Base-by-base conservation (phyloP, 768 basidiomycete species). In the Vararia minispora region DNA sequence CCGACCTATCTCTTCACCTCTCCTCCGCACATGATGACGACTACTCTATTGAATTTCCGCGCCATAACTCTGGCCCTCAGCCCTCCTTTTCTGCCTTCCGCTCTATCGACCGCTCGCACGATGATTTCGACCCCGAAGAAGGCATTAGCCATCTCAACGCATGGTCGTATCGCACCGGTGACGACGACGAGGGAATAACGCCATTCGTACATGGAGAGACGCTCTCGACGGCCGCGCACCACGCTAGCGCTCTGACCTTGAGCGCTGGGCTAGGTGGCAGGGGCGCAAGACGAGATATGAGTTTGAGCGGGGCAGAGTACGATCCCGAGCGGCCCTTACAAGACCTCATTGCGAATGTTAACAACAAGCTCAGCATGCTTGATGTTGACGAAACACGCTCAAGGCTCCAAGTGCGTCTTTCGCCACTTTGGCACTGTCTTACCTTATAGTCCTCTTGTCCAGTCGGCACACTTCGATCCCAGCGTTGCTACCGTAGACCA, bases 241-340 rank as follows among this genome's bases (percentile, higher is more conserved):
- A 95, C 58, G 89, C 87, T 18, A 87, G 82, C 46, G 87, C 76
- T 2, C 64, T 94, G 37, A 94, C 91, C 0, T 68, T 95, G 13
- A 83, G 72, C 37, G 86, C 88, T 3, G 90, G 91, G 1, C 68
- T 94, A 8, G 78, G 71, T 26, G 67, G 65, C 2, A 65, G 75
- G 3, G 62, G 68, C 4, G 59, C 55, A 14, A 63, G 68, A 33
- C 62, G 77, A 41, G 78, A 83, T 48, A 49, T 62, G 13, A 69
- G 76, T 48, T 52, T 82, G 36, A 83, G 78, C 55, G 83, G 78
- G 27, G 79, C 79, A 28, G 87, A 90, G 52, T 90, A 84, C 45
- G 87, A 90, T 54, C 86, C 87, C 3, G 86, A 90, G 24, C 66
- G 87, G 16, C 82, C 83, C 1, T 56, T 89, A 23, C 69, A 79